Base-by-base conservation (phyloP, 306 rosid species). In the Betula pendula region DNA sequence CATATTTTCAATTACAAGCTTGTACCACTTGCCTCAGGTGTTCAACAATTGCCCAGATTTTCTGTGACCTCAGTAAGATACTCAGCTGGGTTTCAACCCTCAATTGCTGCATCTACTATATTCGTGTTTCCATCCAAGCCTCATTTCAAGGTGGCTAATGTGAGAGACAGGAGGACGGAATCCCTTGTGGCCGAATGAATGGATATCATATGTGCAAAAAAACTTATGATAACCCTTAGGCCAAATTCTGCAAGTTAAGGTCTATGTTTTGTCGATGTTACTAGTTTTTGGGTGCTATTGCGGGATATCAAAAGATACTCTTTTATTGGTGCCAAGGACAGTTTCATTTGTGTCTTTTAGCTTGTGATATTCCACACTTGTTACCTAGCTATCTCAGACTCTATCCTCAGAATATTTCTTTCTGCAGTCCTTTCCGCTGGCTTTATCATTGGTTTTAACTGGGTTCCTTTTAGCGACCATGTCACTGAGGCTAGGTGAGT, bases 61-160 rank as follows among this genome's bases (percentile, higher is more conserved):
- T 85, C 90, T 29, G 75, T 92, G 78, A 85, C 93, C 70, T 89
- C 97, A 45, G 88, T 83, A 65, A 88, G 96, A 85, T 92, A 92
- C 81, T 95, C 92, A 14, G 90, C 91, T 65, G 84, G 85, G 53
- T 95, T 90, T 86, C 96, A 90, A 77, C 89, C 91, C 59, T 79
- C 89, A 45, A 76, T 67, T 80, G 79, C 89, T 78, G 84, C 87
- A 9, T 80, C 72, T 81, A 72, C 83, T 65, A 80, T 87, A 73
- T 95, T 92, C 63, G 91, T 95, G 71, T 95, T 88, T 67, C 98
- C 98, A 70, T 88, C 93, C 24, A 85, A 90, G 79, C 97, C 98
- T 80, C 88, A 82, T 15, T 92, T 91, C 80, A 83, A 85, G 84
- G 82, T 74, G 70, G 70, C 83, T 70, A 84, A 79, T 66, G 75